Evolutionary conservation across 2,329 filamentous ascomycete species (phyloP).

Genomic region (Davidsoniella virescens): DNA sequence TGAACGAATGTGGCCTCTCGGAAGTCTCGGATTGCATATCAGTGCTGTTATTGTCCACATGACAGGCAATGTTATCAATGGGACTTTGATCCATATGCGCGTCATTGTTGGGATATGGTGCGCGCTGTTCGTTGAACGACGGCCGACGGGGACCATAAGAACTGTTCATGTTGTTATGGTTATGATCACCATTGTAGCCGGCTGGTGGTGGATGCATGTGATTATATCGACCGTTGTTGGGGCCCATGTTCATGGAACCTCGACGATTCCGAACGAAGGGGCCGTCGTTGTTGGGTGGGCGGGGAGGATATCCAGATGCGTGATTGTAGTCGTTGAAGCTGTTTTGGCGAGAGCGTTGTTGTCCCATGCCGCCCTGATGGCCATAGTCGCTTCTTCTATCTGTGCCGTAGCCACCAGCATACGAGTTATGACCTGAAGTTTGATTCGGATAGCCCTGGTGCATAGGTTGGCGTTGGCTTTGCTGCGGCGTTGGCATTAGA

Average conservation of each 20-base stretch:
- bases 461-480: slow-evolving; percentile 18
- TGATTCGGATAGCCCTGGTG: slow-evolving; percentile 12
- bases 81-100: background rate
- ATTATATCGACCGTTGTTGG: slow-evolving; percentile 3
- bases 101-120: background rate
- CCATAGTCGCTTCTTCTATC: slow-evolving; percentile 8
- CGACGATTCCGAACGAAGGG: slow-evolving; percentile 7
- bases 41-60: no score
- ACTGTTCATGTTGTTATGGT: background rate
- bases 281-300: slow-evolving; percentile 5
- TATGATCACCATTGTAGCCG: background rate
- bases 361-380: background rate
- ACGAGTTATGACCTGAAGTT: background rate
- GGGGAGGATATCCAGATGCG: slow-evolving; percentile 10
- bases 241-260: slow-evolving; percentile 9
- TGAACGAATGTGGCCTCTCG: no score
- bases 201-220: slow-evolving; percentile 5
- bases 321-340: slow-evolving; percentile 10
- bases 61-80: no score
- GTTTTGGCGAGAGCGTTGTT: slow-evolving; percentile 7
- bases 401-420: background rate
- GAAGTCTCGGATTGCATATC: no score
- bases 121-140: slow-evolving; percentile 7
- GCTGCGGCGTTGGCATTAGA: slow-evolving; percentile 15
- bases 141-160: slow-evolving; percentile 6